These are phyloP conservation scores for Backusella luteola DNA, from an alignment of 192 early-diverging fungal genomes.

Conservation along the genomic window DNA sequence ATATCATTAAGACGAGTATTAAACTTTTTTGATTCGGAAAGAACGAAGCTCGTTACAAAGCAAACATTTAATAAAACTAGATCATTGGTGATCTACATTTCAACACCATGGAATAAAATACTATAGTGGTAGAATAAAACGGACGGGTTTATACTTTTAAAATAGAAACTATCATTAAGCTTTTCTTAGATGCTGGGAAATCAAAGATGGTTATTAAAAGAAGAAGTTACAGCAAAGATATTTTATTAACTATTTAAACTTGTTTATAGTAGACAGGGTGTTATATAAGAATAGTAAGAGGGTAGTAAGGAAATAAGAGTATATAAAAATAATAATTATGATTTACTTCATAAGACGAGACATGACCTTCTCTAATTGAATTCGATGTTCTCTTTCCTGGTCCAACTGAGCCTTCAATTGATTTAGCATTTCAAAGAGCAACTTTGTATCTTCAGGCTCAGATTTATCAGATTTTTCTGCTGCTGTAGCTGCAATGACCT, in stretches of 20 bases:
- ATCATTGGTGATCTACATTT: background rate
- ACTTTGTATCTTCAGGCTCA: background rate
- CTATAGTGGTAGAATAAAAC: background rate
- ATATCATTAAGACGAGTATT: background rate
- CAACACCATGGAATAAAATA: background rate
- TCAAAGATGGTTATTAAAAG: background rate
- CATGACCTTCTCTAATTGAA: constrained; percentile 35
- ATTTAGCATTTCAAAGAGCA: constrained; percentile 18
- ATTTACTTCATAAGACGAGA: constrained; percentile 1
- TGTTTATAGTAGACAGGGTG: background rate
- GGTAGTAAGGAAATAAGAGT: background rate
- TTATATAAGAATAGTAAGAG: background rate
- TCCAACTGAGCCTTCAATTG: constrained; percentile 23
- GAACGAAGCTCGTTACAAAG: background rate
- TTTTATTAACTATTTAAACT: background rate
- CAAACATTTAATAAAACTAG: background rate
- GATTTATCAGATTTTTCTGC: background rate
- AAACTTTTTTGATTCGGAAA: background rate
- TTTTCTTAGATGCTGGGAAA: background rate
- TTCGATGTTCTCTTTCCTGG: constrained; percentile 29
- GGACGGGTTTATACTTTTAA: background rate
- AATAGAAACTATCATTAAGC: background rate
- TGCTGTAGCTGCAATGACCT: background rate
- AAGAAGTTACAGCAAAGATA: background rate
- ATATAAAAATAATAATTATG: background rate